These are phyloP conservation scores for Neckera pumila DNA, from an alignment of 225 moss, liverwort and hornwort genomes.

Conservation along the genomic window DNA sequence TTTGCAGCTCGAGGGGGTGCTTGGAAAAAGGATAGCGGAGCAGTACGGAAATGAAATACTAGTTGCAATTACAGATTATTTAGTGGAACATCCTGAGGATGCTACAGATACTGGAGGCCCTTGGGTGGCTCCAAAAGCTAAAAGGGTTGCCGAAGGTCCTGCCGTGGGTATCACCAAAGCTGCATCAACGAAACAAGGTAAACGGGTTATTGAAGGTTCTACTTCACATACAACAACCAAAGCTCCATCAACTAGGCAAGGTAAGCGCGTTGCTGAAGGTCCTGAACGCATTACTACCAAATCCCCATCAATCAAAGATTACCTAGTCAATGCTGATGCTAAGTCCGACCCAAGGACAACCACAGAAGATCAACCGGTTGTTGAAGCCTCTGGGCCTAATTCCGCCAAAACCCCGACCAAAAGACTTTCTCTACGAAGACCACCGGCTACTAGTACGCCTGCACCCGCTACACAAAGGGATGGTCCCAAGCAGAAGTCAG, in stretches of 20 bases:
- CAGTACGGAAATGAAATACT: constrained; percentile 67
- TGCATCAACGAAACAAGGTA: constrained; percentile 21
- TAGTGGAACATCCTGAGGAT: constrained; percentile 43
- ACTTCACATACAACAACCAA: background rate
- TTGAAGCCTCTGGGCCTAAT: background rate
- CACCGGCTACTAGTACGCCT: constrained; percentile 4
- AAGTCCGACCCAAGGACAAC: constrained; percentile 25
- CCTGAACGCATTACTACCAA: background rate
- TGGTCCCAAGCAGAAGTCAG: background rate
- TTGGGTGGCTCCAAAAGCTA: constrained; percentile 60
- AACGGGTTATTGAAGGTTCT: constrained; percentile 7
- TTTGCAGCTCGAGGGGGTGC: constrained; percentile 63
- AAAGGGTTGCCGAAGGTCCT: constrained; percentile 6
- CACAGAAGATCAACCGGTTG: constrained; percentile 4
- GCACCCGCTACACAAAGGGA: background rate
- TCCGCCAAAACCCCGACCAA: constrained; percentile 15
- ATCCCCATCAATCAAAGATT: constrained; percentile 34
- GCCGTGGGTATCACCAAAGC: constrained; percentile 3
- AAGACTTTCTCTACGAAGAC: constrained; percentile 11
- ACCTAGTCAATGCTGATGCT: constrained; percentile 15
- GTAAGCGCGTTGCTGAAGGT: constrained; percentile 6
- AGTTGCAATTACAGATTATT: constrained; percentile 38
- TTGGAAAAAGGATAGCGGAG: constrained; percentile 72
- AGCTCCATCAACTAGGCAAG: constrained; percentile 11
- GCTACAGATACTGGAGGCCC: constrained; percentile 33